phyloP scores from a whole-genome alignment of 768 basidiomycete genomes.

The Suillus subalutaceus region DNA sequence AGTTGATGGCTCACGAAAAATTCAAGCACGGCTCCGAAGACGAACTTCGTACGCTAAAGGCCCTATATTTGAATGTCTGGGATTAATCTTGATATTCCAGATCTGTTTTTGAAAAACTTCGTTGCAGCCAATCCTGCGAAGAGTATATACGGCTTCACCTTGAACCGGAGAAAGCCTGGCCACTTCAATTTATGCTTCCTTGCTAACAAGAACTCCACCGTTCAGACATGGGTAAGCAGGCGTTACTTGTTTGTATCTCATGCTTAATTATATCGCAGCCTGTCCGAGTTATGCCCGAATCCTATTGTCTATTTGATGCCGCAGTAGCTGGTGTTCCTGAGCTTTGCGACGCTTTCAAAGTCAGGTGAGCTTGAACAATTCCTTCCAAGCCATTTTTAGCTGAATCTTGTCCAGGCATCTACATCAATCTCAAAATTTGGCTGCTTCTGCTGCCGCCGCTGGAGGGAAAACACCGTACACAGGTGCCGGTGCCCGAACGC shows the following conservation, averaged over 20 bases:
- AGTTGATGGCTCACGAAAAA: conserved; percentile 93
- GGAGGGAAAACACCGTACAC: conserved; percentile 80
- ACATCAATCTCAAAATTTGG: conserved; percentile 74
- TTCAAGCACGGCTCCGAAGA: conserved; percentile 88
- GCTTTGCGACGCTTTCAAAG: conserved; percentile 97
- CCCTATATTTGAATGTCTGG: not conserved
- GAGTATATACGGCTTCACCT: conserved; percentile 94
- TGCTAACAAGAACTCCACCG: conserved; percentile 85
- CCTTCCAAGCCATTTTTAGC: conserved; percentile 2
- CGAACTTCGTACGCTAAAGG: conserved; percentile 76
- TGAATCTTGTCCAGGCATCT: conserved; percentile 54
- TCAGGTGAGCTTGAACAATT: conserved; percentile 50
- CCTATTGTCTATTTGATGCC: conserved; percentile 89
- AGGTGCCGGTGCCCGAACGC: conserved; percentile 72
- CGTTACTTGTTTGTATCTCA: not conserved
- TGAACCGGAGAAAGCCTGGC: conserved; percentile 88
- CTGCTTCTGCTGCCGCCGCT: conserved; percentile 40
- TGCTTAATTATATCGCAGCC: conserved; percentile 49
- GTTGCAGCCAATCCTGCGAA: conserved; percentile 92
- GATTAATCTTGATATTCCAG: conserved; percentile 41
- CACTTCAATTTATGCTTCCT: conserved; percentile 94
- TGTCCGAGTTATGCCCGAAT: conserved; percentile 84
- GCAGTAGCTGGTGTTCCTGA: conserved; percentile 90
- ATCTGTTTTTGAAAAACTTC: conserved; percentile 85
- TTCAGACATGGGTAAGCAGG: conserved; percentile 82